Percentiles rank a stretch among this genome's conserved stretches.
Conservation (phyloP, 257 asterid genomes). For the Avicennia marina region DNA sequence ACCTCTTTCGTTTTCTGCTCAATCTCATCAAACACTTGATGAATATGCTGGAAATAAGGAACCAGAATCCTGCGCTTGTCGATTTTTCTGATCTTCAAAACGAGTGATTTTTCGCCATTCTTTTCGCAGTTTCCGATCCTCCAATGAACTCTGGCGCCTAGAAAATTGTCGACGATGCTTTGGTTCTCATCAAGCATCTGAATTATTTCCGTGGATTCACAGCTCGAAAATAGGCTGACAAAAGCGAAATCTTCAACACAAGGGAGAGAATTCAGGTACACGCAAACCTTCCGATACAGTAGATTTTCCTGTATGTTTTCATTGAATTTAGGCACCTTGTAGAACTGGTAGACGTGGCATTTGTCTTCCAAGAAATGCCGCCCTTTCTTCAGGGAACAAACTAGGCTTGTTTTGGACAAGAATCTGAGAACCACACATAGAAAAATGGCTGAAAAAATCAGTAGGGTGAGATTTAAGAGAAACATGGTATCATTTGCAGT, state of each 20-base stretch:
- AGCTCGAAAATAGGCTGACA: conserved; percentile 77
- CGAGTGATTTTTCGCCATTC: conserved; percentile 35
- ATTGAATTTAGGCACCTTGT: conserved; percentile 85
- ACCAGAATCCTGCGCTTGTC: conserved; percentile 70
- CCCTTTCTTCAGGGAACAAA: conserved; percentile 36
- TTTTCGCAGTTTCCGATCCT: conserved; percentile 29
- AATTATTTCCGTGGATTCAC: conserved; percentile 58
- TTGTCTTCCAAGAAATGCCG: conserved; percentile 46
- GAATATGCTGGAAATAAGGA: conserved; percentile 67
- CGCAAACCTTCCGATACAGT: conserved; percentile 46
- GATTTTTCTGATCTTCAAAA: conserved; percentile 52
- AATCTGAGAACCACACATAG: conserved; percentile 29
- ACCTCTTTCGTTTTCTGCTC: conserved; percentile 69
- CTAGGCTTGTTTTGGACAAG: conserved; percentile 46
- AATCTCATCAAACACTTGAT: conserved; percentile 59
- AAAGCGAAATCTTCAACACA: conserved; percentile 71
- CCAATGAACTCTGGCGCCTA: conserved; percentile 74
- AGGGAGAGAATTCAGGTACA: conserved; percentile 75
- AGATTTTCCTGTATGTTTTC: conserved; percentile 87
- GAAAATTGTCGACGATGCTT: conserved; percentile 49
- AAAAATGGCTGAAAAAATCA: conserved; percentile 24
- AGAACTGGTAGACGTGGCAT: conserved; percentile 64
- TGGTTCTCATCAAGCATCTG: conserved; percentile 61
- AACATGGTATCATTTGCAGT: conserved; percentile 35
- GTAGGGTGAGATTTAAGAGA: conserved; percentile 28